These are phyloP conservation scores for Neoarthrinium moseri DNA, from an alignment of 2,329 filamentous ascomycete species.

Conservation along the genomic window DNA sequence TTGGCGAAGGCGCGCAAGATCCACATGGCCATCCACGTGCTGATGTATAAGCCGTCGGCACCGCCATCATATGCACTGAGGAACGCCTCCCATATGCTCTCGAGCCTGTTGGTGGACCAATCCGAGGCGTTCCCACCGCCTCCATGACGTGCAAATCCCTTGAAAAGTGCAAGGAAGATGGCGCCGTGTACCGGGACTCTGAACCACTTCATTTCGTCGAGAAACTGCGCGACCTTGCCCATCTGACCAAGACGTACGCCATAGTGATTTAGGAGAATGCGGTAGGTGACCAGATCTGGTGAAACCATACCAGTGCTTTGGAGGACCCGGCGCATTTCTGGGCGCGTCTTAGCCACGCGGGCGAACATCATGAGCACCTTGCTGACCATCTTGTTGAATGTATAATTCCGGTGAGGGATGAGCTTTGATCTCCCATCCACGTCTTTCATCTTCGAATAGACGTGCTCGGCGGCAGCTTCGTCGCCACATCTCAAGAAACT, in stretches of 20 bases:
- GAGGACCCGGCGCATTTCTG: constrained; percentile 47
- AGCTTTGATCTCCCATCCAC: constrained; percentile 41
- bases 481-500: constrained; percentile 78
- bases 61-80: constrained; percentile 50
- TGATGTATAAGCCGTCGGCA: constrained; percentile 48
- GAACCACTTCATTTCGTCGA: constrained; percentile 78
- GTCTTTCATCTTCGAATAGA: constrained; percentile 82
- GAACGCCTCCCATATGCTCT: constrained; percentile 66
- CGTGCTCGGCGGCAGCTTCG: constrained; percentile 70
- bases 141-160: constrained; percentile 77
- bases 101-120: constrained; percentile 73
- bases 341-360: constrained; percentile 51
- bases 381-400: constrained; percentile 48
- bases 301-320: constrained; percentile 66
- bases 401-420: constrained; percentile 45
- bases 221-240: constrained; percentile 64
- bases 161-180: constrained; percentile 78
- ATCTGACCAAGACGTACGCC: constrained; percentile 69
- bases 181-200: constrained; percentile 69
- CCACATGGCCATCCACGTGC: constrained; percentile 61
- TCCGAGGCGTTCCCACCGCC: constrained; percentile 57
- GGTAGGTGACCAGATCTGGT: constrained; percentile 78
- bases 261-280: constrained; percentile 75
- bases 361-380: constrained; percentile 58
- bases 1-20: constrained; percentile 62